Conservation (phyloP, 805 yeast species). For the Kodamaea sagamina region DNA sequence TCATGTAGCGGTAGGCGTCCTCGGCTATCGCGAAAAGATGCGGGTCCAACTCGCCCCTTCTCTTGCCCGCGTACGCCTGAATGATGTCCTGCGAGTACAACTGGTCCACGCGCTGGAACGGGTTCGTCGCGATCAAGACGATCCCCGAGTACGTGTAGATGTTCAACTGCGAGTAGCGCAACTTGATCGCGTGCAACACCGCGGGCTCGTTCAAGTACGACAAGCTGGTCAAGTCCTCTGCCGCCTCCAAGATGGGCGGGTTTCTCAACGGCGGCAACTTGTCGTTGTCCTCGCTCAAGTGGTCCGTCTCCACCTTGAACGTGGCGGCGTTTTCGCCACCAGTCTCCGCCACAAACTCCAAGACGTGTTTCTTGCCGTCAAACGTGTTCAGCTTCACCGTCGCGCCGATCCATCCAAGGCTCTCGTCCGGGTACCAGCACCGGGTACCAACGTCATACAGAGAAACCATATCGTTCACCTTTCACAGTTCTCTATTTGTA, state of each 20-base stretch:
- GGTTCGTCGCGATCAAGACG: constrained; percentile 93
- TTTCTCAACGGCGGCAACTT: constrained; percentile 81
- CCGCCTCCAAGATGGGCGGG: constrained; percentile 89
- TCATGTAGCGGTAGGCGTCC: constrained; percentile 95
- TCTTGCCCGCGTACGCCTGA: constrained; percentile 90
- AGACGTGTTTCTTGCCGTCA: constrained; percentile 42
- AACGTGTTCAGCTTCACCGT: constrained; percentile 50
- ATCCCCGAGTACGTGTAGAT: constrained; percentile 97
- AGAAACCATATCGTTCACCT: constrained; percentile 18
- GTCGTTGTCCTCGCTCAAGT: constrained; percentile 52
- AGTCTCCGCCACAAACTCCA: constrained; percentile 55
- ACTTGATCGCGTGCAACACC: constrained; percentile 87
- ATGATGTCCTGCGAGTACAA: constrained; percentile 89
- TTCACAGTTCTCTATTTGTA: constrained; percentile 8
- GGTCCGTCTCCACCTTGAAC: constrained; percentile 50
- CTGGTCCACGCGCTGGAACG: constrained; percentile 90
- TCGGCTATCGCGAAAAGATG: constrained; percentile 97
- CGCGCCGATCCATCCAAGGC: constrained; percentile 75
- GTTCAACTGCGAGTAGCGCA: constrained; percentile 84
- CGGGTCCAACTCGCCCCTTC: constrained; percentile 94
- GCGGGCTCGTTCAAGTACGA: constrained; percentile 96
- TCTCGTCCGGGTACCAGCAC: constrained; percentile 80
- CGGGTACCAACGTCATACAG: constrained; percentile 50
- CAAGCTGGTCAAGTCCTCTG: constrained; percentile 89
- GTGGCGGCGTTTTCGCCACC: constrained; percentile 27